Conservation (phyloP, 2,329 filamentous ascomycete species). For the Diaporthe australafricana region DNA sequence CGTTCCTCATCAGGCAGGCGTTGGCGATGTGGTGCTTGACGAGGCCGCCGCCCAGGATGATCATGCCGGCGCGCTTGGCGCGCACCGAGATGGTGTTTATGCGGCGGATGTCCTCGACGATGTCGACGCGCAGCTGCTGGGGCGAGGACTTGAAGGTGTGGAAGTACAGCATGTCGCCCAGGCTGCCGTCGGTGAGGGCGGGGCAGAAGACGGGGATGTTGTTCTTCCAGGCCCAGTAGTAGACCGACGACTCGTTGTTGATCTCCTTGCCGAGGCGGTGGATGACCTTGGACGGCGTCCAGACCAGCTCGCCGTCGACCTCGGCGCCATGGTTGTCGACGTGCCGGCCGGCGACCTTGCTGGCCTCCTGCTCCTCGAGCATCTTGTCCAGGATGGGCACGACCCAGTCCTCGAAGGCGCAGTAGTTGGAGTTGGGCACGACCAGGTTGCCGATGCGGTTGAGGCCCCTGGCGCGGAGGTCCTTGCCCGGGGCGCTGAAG, state of each 20-base stretch:
- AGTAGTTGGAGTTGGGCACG: constrained; percentile 98
- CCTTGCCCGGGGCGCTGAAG: constrained; percentile 81
- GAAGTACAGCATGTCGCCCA: constrained; percentile 99
- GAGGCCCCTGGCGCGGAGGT: constrained; percentile 84
- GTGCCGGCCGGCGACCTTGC: constrained; percentile 62
- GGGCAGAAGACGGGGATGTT: constrained; percentile 97
- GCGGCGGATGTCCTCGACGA: constrained; percentile 91
- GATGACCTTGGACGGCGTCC: constrained; percentile 96
- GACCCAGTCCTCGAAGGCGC: constrained; percentile 97
- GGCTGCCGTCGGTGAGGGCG: constrained; percentile 91
- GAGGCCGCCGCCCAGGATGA: constrained; percentile 93
- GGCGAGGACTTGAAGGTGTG: constrained; percentile 94
- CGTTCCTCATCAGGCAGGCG: constrained; percentile 96
- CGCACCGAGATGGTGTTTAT: constrained; percentile 93
- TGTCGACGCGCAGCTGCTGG: constrained; percentile 83
- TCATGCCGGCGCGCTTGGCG: constrained; percentile 91
- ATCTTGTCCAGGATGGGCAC: constrained; percentile 94
- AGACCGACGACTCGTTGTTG: constrained; percentile 89
- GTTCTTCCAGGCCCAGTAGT: constrained; percentile 98
- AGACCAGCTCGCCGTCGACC: constrained; percentile 77
- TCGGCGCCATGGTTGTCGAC: constrained; percentile 56
- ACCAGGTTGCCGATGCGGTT: constrained; percentile 97
- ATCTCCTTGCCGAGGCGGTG: constrained; percentile 92
- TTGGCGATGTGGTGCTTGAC: constrained; percentile 99
- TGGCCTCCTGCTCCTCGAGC: constrained; percentile 91